Percentiles rank a stretch among this genome's conserved stretches.
Evolutionary conservation across 306 rosid species (phyloP).

Genomic region (Mimosa bimucronata): DNA sequence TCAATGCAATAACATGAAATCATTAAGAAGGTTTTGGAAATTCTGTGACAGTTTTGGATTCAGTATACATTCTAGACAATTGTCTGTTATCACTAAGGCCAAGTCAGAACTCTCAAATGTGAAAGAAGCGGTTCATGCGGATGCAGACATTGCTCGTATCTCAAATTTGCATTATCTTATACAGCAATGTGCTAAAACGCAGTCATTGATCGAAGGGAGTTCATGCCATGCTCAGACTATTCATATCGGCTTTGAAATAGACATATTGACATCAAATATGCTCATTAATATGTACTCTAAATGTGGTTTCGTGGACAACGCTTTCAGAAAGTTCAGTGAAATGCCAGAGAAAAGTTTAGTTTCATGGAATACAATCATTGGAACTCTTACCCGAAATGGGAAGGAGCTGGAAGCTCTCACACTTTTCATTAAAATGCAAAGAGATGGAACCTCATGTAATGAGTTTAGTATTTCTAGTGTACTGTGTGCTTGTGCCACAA

Average conservation of each 20-base stretch:
- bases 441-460: slow-evolving; percentile 64
- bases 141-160: slow-evolving; percentile 34
- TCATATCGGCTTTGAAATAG: slow-evolving; percentile 54
- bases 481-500: slow-evolving; percentile 72
- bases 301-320: slow-evolving; percentile 56
- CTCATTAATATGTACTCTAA: slow-evolving; percentile 76
- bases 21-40: slow-evolving; percentile 40
- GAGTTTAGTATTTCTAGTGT: slow-evolving; percentile 89
- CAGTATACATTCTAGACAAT: slow-evolving; percentile 31
- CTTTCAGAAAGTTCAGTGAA: slow-evolving; percentile 61
- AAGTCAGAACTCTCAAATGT: slow-evolving; percentile 30
- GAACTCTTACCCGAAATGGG: slow-evolving; percentile 62
- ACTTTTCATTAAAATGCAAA: slow-evolving; percentile 64
- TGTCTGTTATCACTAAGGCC: slow-evolving; percentile 45
- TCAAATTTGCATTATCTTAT: slow-evolving; percentile 56
- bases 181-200: slow-evolving; percentile 62
- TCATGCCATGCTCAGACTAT: slow-evolving; percentile 72
- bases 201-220: slow-evolving; percentile 53
- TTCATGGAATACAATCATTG: slow-evolving; percentile 87
- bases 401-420: slow-evolving; percentile 64
- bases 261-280: slow-evolving; percentile 70
- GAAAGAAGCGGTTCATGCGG: slow-evolving; percentile 34
- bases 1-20: slow-evolving; percentile 42
- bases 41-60: slow-evolving; percentile 25
- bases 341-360: slow-evolving; percentile 78